Conservation (phyloP, 768 basidiomycete species). For the Suillus plorans region DNA sequence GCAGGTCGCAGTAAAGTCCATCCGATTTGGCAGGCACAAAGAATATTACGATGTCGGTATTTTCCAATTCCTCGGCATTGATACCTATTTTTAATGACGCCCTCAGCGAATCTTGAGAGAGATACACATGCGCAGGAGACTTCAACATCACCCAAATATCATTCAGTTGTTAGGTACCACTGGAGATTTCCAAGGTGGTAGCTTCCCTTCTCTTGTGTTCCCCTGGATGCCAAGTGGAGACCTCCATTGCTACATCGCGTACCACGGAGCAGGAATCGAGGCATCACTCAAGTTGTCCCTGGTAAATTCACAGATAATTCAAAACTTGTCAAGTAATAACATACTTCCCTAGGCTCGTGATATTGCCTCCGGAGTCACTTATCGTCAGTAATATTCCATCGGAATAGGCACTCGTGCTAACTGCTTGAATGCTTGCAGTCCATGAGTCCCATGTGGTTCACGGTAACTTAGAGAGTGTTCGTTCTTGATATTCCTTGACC, state of each 20-base stretch:
- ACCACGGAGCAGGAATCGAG: background rate
- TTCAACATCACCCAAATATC: background rate
- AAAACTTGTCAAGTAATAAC: background rate
- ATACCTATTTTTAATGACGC: background rate
- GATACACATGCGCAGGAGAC: background rate
- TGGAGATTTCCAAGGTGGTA: background rate
- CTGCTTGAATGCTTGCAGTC: background rate
- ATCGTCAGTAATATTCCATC: background rate
- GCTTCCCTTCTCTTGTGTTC: background rate
- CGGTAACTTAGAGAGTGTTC: background rate
- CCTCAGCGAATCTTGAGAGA: background rate
- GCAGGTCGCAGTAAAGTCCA: background rate
- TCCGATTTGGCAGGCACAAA: background rate
- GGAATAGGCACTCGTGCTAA: background rate
- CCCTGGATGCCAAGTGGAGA: constrained; percentile 1
- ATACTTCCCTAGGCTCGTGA: background rate
- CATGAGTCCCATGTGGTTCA: background rate
- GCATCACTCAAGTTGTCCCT: background rate
- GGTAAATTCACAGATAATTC: background rate
- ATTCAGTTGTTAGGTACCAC: background rate
- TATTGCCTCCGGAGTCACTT: background rate
- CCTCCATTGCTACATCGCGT: constrained; percentile 1
- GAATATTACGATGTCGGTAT: background rate
- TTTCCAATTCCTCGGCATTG: background rate
- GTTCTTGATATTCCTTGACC: background rate